Percentiles rank a stretch among this genome's conserved stretches.
These are phyloP conservation scores for Mortierella sp. DNA, from an alignment of 371 early-diverging fungal species.

Conservation along the genomic window DNA sequence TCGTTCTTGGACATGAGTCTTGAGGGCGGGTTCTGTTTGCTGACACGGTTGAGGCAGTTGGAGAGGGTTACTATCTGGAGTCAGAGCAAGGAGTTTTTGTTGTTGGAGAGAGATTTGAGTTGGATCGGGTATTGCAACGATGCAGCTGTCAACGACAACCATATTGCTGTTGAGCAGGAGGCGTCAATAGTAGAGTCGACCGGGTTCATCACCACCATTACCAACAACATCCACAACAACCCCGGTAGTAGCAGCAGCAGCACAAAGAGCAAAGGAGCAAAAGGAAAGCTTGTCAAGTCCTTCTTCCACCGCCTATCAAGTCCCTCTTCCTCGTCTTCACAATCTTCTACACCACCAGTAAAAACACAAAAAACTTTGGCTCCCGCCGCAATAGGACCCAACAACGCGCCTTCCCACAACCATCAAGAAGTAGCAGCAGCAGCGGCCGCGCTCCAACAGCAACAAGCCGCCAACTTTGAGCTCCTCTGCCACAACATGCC, in stretches of 20 bases:
- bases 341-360: neutral
- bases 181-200: neutral
- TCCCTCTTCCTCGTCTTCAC: neutral
- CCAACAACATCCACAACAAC: neutral
- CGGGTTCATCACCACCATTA: neutral
- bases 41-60: slow-evolving; percentile 13
- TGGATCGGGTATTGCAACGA: slow-evolving; percentile 14
- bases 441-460: too few relatives aligned
- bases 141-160: neutral
- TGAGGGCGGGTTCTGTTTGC: slow-evolving; percentile 18
- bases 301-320: neutral
- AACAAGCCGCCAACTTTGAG: neutral
- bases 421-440: neutral
- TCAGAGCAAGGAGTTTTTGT: neutral
- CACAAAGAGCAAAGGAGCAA: neutral
- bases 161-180: neutral
- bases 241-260: neutral
- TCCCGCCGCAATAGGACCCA: too few relatives aligned
- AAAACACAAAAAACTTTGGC: neutral
- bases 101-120: neutral
- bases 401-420: too few relatives aligned
- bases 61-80: slow-evolving; percentile 11
- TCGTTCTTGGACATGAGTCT: neutral
- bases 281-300: neutral
- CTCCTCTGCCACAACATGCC: neutral